Evolutionary conservation across 2,329 filamentous ascomycete genomes (phyloP).

Genomic region (Sarocladiaceae sp.): DNA sequence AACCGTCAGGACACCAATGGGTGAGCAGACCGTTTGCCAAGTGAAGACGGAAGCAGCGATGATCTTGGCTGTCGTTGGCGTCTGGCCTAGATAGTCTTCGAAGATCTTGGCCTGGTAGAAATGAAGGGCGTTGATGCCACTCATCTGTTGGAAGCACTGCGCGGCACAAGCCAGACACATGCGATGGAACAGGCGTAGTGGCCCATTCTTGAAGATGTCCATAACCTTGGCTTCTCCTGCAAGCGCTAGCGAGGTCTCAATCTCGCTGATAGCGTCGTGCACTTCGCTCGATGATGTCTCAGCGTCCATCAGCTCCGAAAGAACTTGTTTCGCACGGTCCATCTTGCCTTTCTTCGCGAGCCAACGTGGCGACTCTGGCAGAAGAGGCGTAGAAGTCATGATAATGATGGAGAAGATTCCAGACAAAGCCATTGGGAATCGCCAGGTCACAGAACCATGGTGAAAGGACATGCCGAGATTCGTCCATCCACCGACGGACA

Average conservation of each 20-base stretch:
- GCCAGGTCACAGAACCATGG: conserved; percentile 29
- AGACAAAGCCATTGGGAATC: conserved; percentile 40
- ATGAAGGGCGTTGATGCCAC: background rate
- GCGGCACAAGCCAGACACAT: background rate
- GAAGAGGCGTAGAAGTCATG: conserved; percentile 21
- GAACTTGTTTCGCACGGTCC: background rate
- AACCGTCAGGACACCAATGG: background rate
- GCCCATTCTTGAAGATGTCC: background rate
- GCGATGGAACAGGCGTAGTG: background rate
- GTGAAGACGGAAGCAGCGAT: background rate
- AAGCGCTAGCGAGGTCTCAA: background rate
- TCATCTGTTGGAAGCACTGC: background rate
- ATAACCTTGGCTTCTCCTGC: background rate
- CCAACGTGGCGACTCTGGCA: conserved; percentile 26
- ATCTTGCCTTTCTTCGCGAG: background rate
- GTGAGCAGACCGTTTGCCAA: background rate
- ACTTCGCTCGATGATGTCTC: background rate
- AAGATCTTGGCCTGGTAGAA: background rate
- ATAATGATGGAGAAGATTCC: conserved; percentile 30
- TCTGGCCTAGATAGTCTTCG: background rate
- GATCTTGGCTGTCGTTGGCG: background rate
- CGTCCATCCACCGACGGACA: conserved; percentile 30
- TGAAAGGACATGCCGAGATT: conserved; percentile 32
- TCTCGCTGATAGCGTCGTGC: background rate
- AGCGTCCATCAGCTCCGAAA: background rate